Percentiles rank a stretch among this genome's conserved stretches.
Evolutionary conservation across 2,329 filamentous ascomycete species (phyloP).

Genomic region (Neonectria punicea): DNA sequence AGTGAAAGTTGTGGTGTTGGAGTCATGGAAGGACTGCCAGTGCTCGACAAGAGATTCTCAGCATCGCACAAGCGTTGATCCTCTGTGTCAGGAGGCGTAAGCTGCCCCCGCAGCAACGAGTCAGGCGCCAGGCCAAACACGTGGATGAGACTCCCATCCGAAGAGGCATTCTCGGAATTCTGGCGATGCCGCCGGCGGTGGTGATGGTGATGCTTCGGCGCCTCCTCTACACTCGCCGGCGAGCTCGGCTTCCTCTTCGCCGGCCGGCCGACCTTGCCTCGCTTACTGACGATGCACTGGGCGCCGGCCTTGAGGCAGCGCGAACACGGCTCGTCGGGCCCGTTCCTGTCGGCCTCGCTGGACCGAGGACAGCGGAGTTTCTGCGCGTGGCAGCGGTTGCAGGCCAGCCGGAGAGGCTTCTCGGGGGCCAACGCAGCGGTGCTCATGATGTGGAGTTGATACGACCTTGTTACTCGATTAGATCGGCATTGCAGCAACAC

Average conservation of each 20-base stretch:
- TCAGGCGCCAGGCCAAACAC: conserved; percentile 14
- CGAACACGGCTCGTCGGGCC: conserved; percentile 27
- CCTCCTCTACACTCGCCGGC: conserved; percentile 1
- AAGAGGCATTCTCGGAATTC: conserved; percentile 6
- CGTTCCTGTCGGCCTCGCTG: conserved; percentile 21
- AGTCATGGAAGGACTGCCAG: conserved; percentile 6
- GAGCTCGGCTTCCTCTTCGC: conserved; percentile 23
- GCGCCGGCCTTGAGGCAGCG: conserved; percentile 31
- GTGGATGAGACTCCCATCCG: conserved; percentile 5
- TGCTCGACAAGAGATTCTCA: conserved; percentile 9
- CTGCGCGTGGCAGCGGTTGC: conserved; percentile 26
- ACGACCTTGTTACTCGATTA: background rate
- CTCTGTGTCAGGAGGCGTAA: conserved; percentile 12
- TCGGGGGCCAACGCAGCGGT: conserved; percentile 11
- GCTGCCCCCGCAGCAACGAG: background rate
- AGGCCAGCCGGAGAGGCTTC: conserved; percentile 27
- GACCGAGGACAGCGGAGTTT: conserved; percentile 25
- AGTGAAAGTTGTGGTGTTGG: conserved; percentile 9
- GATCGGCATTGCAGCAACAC: background rate
- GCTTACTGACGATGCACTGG: conserved; percentile 26
- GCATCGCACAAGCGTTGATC: background rate
- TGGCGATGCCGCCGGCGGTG: background rate
- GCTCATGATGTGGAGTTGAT: conserved; percentile 6
- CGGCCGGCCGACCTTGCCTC: conserved; percentile 32
- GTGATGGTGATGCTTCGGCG: background rate